Evolutionary conservation across 768 basidiomycete species (phyloP).

Genomic region (Kondoa malvinella): DNA sequence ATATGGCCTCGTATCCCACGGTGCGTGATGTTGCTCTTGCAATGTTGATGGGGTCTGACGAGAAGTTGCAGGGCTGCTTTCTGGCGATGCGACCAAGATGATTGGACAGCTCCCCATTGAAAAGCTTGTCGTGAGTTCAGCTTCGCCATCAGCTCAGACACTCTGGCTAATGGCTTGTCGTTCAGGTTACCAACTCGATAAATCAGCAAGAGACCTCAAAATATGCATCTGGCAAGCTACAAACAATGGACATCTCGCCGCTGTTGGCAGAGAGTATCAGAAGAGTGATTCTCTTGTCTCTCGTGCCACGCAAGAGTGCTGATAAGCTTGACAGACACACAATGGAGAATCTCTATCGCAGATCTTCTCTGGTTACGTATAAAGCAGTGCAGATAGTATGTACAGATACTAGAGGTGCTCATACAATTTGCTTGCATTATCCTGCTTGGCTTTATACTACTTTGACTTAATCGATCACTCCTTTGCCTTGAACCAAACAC

Average conservation of each 20-base stretch:
- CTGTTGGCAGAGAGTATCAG: conserved; percentile 92
- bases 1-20: conserved; percentile 81
- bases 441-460: no score
- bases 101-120: conserved; percentile 60
- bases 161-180: not conserved
- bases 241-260: conserved; percentile 75
- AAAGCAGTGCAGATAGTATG: no score
- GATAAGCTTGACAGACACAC: conserved; percentile 40
- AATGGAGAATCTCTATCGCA: conserved; percentile 85
- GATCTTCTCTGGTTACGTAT: conserved; percentile 50
- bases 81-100: conserved; percentile 52
- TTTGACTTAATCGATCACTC: no score
- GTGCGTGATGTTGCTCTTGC: conserved; percentile 35
- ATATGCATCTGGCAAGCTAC: conserved; percentile 50
- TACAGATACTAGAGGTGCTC: no score
- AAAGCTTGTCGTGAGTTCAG: conserved; percentile 55
- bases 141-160: conserved; percentile 13
- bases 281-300: conserved; percentile 30
- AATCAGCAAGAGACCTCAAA: conserved; percentile 53
- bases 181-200: conserved; percentile 82
- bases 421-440: no score
- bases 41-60: conserved; percentile 20
- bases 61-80: conserved; percentile 47
- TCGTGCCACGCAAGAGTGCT: not conserved
- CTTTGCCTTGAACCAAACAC: no score